These are phyloP conservation scores for Daldinia grandis DNA, from an alignment of 495 filamentous ascomycete species.

Conservation along the genomic window DNA sequence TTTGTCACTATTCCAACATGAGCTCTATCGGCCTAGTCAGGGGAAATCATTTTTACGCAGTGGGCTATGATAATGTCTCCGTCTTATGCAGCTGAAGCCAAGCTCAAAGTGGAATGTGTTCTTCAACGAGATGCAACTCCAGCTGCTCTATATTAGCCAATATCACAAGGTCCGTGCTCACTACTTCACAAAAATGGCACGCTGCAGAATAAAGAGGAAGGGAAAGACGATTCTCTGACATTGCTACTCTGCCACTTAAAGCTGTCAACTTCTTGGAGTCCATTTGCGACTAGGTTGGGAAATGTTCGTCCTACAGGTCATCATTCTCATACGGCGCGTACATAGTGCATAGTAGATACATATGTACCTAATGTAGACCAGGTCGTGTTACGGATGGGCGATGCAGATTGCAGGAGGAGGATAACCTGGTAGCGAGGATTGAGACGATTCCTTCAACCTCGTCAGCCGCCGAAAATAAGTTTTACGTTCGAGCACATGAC, in stretches of 20 bases:
- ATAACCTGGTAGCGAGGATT: constrained; percentile 11
- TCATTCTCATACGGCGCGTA: constrained; percentile 16
- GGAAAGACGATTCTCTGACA: constrained; percentile 18
- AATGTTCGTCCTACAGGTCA: constrained; percentile 23
- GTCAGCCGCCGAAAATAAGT: constrained; percentile 34
- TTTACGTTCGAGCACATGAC: constrained; percentile 13
- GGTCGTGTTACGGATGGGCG: background rate
- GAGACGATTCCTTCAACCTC: constrained; percentile 21
- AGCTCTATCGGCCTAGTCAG: constrained; percentile 8
- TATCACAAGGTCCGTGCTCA: constrained; percentile 22
- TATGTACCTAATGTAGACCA: background rate
- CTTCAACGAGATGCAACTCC: constrained; percentile 32
- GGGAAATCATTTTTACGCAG: constrained; percentile 10
- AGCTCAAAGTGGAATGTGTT: constrained; percentile 41
- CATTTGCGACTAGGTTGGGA: constrained; percentile 23
- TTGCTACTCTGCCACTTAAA: constrained; percentile 30
- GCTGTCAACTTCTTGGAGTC: constrained; percentile 6
- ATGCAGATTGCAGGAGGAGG: constrained; percentile 16
- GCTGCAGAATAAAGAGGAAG: constrained; percentile 14
- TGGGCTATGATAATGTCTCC: constrained; percentile 20
- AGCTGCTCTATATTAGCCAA: constrained; percentile 17
- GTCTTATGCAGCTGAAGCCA: constrained; percentile 17
- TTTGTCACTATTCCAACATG: constrained; percentile 5
- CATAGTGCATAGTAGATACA: background rate
- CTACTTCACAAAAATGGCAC: constrained; percentile 36